A percentile compares a stretch with the other conserved stretches of the same genome.
Conservation (phyloP, 2,329 filamentous ascomycete genomes). For the Colletotrichum liaoningense region DNA sequence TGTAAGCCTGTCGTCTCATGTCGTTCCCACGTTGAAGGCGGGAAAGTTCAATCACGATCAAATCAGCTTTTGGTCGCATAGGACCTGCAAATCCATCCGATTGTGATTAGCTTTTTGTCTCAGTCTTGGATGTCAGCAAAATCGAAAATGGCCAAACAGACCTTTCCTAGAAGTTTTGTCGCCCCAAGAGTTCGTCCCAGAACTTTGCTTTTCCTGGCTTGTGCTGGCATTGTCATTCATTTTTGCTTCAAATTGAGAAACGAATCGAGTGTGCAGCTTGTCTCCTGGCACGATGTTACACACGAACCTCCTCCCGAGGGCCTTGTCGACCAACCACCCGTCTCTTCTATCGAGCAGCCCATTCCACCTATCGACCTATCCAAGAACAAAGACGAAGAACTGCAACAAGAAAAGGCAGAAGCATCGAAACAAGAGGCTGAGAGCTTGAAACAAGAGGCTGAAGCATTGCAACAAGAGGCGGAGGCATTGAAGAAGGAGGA, state of each 20-base stretch:
- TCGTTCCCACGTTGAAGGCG: neutral
- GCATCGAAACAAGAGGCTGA: neutral
- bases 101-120: neutral
- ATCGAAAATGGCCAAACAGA: neutral
- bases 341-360: neutral
- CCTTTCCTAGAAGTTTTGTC: neutral
- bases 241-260: neutral
- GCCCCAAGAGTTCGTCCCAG: neutral
- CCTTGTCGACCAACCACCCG: neutral
- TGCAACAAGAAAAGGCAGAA: neutral
- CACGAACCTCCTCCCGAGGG: neutral
- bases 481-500: neutral
- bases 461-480: neutral
- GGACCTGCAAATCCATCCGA: neutral
- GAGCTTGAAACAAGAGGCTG: neutral
- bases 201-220: neutral
- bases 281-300: neutral
- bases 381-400: neutral
- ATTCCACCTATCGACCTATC: neutral
- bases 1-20: neutral
- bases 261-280: neutral
- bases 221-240: neutral
- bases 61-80: neutral
- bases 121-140: neutral
- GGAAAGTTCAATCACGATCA: neutral